Evolutionary conservation across 768 basidiomycete genomes (phyloP).

Genomic region (Hysterangium stoloniferum): DNA sequence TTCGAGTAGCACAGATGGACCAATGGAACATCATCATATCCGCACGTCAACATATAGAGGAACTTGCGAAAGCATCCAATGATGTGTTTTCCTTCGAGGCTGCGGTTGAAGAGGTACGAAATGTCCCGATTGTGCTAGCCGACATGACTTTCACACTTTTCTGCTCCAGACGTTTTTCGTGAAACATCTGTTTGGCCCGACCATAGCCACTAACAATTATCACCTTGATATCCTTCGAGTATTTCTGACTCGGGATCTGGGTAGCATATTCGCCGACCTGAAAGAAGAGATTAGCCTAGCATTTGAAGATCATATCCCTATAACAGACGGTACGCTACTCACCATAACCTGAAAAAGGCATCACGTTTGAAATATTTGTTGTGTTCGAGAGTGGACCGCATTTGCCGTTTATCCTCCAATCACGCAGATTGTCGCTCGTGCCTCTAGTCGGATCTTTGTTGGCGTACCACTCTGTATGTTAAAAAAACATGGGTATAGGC

Average conservation of each 20-base stretch:
- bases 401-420: constrained; percentile 21
- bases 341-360: not conserved
- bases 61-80: constrained; percentile 37
- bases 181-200: constrained; percentile 30
- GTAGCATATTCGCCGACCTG: constrained; percentile 30
- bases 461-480: constrained; percentile 11
- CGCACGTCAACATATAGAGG: constrained; percentile 33
- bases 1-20: constrained; percentile 37
- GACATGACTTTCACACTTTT: not conserved
- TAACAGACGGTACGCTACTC: constrained; percentile 11
- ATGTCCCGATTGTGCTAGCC: not conserved
- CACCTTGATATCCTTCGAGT: constrained; percentile 24
- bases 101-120: constrained; percentile 27
- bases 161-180: constrained; percentile 27
- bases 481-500: not conserved
- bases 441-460: constrained; percentile 10
- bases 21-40: constrained; percentile 9
- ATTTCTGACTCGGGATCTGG: constrained; percentile 32
- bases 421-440: constrained; percentile 13
- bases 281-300: constrained; percentile 37
- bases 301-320: constrained; percentile 31
- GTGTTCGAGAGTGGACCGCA: constrained; percentile 24
- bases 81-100: constrained; percentile 30
- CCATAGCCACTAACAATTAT: constrained; percentile 23
- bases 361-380: not conserved